phyloP scores from a whole-genome alignment of 768 basidiomycete species.

The Auricularia auricula-judae region DNA sequence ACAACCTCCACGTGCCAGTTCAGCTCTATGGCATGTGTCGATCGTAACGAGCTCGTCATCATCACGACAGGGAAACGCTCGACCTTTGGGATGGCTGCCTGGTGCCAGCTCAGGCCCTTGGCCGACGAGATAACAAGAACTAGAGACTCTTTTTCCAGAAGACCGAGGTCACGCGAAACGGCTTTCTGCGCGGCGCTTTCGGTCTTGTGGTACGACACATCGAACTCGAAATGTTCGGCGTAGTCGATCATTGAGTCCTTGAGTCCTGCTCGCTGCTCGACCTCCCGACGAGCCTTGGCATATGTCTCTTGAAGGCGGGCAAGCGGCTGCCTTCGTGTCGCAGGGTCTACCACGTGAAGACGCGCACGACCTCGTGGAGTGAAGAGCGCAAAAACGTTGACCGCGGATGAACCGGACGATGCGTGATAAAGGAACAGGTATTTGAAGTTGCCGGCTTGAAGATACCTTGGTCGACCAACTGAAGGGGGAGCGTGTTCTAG shows the following conservation, averaged over 20 bases:
- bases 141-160: constrained; percentile 62
- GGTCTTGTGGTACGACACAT: constrained; percentile 63
- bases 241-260: constrained; percentile 47
- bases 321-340: constrained; percentile 74
- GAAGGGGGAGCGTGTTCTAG: constrained; percentile 53
- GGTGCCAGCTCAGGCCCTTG: constrained; percentile 78
- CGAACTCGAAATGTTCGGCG: constrained; percentile 31
- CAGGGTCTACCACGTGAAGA: constrained; percentile 85
- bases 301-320: constrained; percentile 70
- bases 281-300: constrained; percentile 45
- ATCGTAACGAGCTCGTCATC: constrained; percentile 48
- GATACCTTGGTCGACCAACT: constrained; percentile 55
- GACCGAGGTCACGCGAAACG: constrained; percentile 74
- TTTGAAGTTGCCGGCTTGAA: constrained; percentile 62
- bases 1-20: constrained; percentile 85
- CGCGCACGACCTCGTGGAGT: constrained; percentile 57
- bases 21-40: constrained; percentile 61
- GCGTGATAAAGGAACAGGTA: constrained; percentile 87
- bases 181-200: constrained; percentile 75
- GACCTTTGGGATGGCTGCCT: constrained; percentile 56
- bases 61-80: constrained; percentile 78
- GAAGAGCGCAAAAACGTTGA: constrained; percentile 87
- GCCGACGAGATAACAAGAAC: constrained; percentile 76
- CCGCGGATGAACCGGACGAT: constrained; percentile 52
- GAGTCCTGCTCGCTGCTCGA: constrained; percentile 27